phyloP scores from a whole-genome alignment of 1,284 basidiomycete species.

The Naganishia sp. region DNA sequence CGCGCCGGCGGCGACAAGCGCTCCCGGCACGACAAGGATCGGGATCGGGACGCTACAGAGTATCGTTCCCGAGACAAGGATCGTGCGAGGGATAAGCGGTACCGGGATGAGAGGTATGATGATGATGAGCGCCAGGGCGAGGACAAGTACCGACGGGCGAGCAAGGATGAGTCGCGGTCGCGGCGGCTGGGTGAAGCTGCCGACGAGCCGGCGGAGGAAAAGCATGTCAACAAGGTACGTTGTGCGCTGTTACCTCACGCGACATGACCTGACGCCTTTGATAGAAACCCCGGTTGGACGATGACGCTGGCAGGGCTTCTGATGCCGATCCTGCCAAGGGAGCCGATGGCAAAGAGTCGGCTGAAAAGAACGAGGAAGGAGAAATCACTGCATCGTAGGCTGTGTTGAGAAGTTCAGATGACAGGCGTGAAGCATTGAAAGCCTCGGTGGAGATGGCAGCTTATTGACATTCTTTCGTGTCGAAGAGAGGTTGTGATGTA shows the following conservation, averaged over 20 bases:
- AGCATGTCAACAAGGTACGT: conserved; percentile 23
- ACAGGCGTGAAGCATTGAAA: background rate
- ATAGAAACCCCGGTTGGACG: conserved; percentile 28
- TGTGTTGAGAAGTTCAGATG: no score
- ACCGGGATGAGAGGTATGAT: conserved; percentile 34
- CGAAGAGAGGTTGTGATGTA: background rate
- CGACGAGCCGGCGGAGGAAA: conserved; percentile 36
- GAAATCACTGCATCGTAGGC: conserved; percentile 3
- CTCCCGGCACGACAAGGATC: conserved; percentile 44
- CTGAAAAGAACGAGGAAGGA: conserved; percentile 10
- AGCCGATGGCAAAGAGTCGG: background rate
- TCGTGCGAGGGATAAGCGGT: conserved; percentile 31
- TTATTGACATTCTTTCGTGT: background rate
- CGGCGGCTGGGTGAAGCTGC: conserved; percentile 19
- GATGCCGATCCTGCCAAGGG: background rate
- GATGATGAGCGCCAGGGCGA: conserved; percentile 34
- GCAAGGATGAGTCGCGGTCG: conserved; percentile 32
- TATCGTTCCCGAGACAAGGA: conserved; percentile 35
- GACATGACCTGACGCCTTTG: background rate
- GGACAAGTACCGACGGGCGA: conserved; percentile 36
- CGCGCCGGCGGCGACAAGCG: conserved; percentile 3
- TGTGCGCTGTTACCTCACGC: no score
- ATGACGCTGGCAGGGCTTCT: conserved; percentile 6
- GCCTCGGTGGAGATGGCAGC: background rate
- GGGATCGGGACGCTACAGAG: conserved; percentile 53